phyloP scores from a whole-genome alignment of 331 rosid genomes.

The Arachis monticola region DNA sequence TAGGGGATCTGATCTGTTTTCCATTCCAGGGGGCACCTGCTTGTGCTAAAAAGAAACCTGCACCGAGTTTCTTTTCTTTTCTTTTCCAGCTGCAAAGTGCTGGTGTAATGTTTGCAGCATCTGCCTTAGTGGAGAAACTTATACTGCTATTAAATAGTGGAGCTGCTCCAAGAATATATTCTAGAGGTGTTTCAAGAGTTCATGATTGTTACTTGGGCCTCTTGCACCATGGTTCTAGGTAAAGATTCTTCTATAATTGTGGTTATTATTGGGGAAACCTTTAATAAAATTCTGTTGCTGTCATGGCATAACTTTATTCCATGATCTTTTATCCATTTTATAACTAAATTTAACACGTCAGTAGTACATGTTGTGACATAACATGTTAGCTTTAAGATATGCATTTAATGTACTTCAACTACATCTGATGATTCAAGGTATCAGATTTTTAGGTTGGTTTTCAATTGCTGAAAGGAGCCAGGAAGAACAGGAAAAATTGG shows the following conservation, averaged over 20 bases:
- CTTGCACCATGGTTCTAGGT: conserved; percentile 98
- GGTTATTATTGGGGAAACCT: conserved; percentile 17
- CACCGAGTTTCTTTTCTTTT: conserved; percentile 81
- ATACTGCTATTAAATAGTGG: conserved; percentile 69
- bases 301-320: too few species aligned
- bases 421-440: conserved; percentile 40
- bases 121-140: conserved; percentile 80
- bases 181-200: conserved; percentile 69
- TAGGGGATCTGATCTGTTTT: conserved; percentile 35
- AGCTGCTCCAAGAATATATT: conserved; percentile 71
- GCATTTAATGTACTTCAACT: conserved; percentile 29
- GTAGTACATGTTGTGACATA: background rate
- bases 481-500: conserved; percentile 86
- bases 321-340: too few species aligned
- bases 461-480: conserved; percentile 96
- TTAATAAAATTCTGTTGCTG: background rate
- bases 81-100: conserved; percentile 82
- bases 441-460: conserved; percentile 99
- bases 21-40: conserved; percentile 84
- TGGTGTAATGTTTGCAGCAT: conserved; percentile 72
- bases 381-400: conserved; percentile 35
- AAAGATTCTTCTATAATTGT: conserved; percentile 34
- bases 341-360: background rate
- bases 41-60: conserved; percentile 62
- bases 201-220: conserved; percentile 82